Evolutionary conservation across 2,329 filamentous ascomycete genomes (phyloP).

Genomic region (Fusarium algeriense): DNA sequence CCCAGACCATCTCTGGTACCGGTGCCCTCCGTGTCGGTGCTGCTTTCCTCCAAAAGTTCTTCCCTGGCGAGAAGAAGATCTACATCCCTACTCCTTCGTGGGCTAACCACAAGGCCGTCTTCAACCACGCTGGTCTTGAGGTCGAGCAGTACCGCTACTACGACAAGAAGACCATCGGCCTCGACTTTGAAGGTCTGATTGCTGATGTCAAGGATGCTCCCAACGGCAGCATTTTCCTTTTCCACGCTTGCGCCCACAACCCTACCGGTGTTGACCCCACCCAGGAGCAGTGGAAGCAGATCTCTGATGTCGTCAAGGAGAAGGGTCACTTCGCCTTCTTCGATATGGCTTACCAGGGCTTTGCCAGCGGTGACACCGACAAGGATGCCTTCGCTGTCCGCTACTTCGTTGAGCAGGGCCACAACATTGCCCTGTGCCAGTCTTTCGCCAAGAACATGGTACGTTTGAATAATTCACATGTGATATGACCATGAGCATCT

Average conservation of each 20-base stretch:
- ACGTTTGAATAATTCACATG: conserved; percentile 44
- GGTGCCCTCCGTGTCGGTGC: conserved; percentile 95
- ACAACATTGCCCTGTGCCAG: conserved; percentile 88
- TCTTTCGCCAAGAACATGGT: conserved; percentile 99
- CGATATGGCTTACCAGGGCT: conserved; percentile 99
- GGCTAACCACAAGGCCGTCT: conserved; percentile 98
- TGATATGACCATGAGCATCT: background rate
- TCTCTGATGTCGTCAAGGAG: conserved; percentile 87
- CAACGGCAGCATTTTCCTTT: conserved; percentile 87
- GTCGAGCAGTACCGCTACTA: conserved; percentile 99
- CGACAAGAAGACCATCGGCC: conserved; percentile 97
- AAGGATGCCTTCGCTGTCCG: conserved; percentile 93
- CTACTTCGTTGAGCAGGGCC: conserved; percentile 92
- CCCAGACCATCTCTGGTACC: conserved; percentile 98
- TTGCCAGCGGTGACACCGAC: conserved; percentile 91
- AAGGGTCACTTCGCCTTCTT: conserved; percentile 95
- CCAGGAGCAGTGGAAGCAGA: conserved; percentile 90
- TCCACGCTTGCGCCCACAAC: conserved; percentile 98
- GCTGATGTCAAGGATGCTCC: conserved; percentile 91
- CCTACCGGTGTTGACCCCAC: conserved; percentile 97
- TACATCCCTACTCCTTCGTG: conserved; percentile 97
- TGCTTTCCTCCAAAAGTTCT: conserved; percentile 92
- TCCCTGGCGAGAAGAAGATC: conserved; percentile 91
- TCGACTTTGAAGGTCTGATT: conserved; percentile 95
- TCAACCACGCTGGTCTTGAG: conserved; percentile 90